Conservation (phyloP, 148 eudicot species). For the Cornus controversa region DNA sequence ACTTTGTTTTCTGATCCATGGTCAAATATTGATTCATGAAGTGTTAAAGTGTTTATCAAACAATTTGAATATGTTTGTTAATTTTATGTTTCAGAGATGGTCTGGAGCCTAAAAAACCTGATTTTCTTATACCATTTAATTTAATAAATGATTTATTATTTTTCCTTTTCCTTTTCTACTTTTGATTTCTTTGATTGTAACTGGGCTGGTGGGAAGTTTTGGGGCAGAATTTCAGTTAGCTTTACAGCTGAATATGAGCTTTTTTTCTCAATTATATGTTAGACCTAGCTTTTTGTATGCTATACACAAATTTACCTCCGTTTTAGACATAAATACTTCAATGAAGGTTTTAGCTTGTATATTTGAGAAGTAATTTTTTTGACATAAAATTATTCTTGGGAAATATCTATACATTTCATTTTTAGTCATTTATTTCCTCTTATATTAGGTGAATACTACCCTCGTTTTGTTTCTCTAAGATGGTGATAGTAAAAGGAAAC, state of each 20-base stretch:
- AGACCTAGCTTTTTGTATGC: not conserved
- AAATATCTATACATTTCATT: not conserved
- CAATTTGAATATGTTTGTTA: not conserved
- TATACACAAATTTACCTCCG: not conserved
- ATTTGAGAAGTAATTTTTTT: not conserved
- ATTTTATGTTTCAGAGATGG: not conserved
- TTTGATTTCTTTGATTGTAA: not conserved
- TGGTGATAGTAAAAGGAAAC: not conserved
- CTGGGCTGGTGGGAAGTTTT: not conserved
- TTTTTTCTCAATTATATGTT: not conserved
- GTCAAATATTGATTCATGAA: not conserved
- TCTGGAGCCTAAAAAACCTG: constrained; percentile 1
- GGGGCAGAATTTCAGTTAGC: not conserved
- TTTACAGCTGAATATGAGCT: not conserved
- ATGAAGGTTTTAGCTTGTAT: not conserved
- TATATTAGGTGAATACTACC: not conserved
- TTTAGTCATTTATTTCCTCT: not conserved
- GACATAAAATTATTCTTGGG: not conserved
- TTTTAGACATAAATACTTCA: not conserved
- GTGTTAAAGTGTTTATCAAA: not conserved
- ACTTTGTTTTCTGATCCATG: constrained; percentile 1
- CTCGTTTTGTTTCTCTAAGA: not conserved
- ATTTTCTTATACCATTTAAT: not conserved
- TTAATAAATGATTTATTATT: not conserved
- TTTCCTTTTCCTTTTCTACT: not conserved